Conservation (phyloP, 495 filamentous ascomycete species). For the Parathielavia appendiculata region DNA sequence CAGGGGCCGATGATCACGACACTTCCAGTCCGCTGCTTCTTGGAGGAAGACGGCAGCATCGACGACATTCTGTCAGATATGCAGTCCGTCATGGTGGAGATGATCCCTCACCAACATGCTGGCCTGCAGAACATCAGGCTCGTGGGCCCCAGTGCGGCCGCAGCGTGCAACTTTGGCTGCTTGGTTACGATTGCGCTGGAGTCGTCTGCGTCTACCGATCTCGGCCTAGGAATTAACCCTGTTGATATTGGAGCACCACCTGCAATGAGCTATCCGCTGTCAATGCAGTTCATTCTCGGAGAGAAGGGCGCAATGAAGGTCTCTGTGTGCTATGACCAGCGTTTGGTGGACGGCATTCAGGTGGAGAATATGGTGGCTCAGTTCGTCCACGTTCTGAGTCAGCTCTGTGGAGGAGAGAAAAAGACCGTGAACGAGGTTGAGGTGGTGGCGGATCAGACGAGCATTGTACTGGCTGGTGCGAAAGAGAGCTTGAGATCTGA, state of each 20-base stretch:
- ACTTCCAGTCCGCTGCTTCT: slow-evolving; percentile 49
- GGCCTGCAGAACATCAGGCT: slow-evolving; percentile 13
- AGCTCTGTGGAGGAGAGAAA: slow-evolving; percentile 6
- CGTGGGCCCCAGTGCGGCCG: slow-evolving; percentile 2
- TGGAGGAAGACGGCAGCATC: neutral
- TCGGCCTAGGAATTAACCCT: neutral
- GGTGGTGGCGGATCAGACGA: neutral
- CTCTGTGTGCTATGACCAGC: slow-evolving; percentile 4
- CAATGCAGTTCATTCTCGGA: slow-evolving; percentile 9
- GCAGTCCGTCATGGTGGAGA: slow-evolving; percentile 16
- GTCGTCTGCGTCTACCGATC: neutral
- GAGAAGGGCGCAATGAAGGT: slow-evolving; percentile 3
- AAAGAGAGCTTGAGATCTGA: neutral
- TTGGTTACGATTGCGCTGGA: slow-evolving; percentile 11
- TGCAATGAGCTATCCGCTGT: slow-evolving; percentile 9
- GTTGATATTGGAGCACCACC: slow-evolving; percentile 3
- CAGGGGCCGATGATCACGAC: slow-evolving; percentile 61
- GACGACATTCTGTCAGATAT: neutral
- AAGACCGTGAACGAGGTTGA: neutral
- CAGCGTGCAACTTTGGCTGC: slow-evolving; percentile 8
- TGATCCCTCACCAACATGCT: slow-evolving; percentile 16
- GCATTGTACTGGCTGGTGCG: neutral
- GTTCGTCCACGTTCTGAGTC: slow-evolving; percentile 3
- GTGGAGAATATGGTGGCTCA: slow-evolving; percentile 9
- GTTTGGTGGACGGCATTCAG: slow-evolving; percentile 5